phyloP scores from a whole-genome alignment of 2,329 filamentous ascomycete species.

The Phaeosphaeria sp. region DNA sequence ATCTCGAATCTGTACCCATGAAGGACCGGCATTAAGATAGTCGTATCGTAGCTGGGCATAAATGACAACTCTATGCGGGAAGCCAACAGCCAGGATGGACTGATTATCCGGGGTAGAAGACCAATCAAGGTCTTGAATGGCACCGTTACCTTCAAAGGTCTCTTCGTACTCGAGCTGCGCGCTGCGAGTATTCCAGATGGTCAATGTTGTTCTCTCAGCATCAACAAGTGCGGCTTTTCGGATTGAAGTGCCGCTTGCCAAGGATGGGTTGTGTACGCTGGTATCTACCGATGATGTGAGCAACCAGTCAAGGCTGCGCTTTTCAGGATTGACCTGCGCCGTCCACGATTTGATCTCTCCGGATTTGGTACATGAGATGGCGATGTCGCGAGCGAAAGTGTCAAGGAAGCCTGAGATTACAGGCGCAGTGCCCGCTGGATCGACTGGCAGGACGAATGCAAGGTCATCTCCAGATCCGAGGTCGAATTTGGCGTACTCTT shows the following conservation, averaged over 20 bases:
- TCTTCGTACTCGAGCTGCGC: slow-evolving; percentile 82
- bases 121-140: slow-evolving; percentile 89
- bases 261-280: slow-evolving; percentile 71
- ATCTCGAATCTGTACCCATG: slow-evolving; percentile 85
- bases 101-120: slow-evolving; percentile 88
- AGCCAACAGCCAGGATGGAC: slow-evolving; percentile 89
- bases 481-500: slow-evolving; percentile 74
- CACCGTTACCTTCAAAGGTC: slow-evolving; percentile 73
- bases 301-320: slow-evolving; percentile 76
- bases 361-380: slow-evolving; percentile 79
- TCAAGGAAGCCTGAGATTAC: slow-evolving; percentile 81
- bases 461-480: slow-evolving; percentile 63
- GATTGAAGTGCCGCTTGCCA: slow-evolving; percentile 85
- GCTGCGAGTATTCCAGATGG: slow-evolving; percentile 89
- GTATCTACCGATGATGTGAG: slow-evolving; percentile 83
- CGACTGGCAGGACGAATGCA: slow-evolving; percentile 75
- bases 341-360: slow-evolving; percentile 87
- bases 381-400: slow-evolving; percentile 83
- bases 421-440: slow-evolving; percentile 78
- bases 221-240: slow-evolving; percentile 88
- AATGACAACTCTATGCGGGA: slow-evolving; percentile 82
- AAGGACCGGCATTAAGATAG: slow-evolving; percentile 86
- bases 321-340: slow-evolving; percentile 69
- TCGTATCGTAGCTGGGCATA: slow-evolving; percentile 90
- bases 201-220: slow-evolving; percentile 72